These are phyloP conservation scores for Tausonia pullulans DNA, from an alignment of 1,284 basidiomycete genomes.

Conservation along the genomic window DNA sequence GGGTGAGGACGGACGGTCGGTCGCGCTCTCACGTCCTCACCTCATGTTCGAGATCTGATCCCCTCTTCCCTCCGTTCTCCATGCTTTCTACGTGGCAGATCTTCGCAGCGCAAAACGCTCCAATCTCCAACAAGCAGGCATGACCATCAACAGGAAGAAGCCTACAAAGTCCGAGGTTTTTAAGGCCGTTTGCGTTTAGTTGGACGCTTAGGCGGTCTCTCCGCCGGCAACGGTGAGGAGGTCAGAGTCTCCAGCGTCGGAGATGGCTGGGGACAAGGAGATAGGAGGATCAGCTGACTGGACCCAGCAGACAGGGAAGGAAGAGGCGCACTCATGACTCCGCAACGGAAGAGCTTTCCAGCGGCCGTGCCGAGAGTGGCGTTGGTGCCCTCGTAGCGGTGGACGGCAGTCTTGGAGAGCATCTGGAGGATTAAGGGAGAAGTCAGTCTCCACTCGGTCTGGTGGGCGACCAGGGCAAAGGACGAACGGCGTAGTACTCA, in stretches of 20 bases:
- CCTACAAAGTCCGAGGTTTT: no score
- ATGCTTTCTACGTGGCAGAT: background rate
- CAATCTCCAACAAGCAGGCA: background rate
- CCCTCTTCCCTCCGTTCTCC: no score
- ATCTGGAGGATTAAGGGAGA: constrained; percentile 5
- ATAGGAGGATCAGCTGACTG: no score
- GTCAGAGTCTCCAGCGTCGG: constrained; percentile 95
- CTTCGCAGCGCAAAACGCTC: constrained; percentile 20
- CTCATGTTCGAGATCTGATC: no score
- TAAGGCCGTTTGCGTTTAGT: no score
- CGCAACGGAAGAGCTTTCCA: constrained; percentile 98
- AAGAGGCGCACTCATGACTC: constrained; percentile 61
- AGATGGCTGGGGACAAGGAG: constrained; percentile 43
- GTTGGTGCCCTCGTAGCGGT: constrained; percentile 95
- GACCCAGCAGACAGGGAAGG: no score
- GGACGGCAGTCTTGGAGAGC: constrained; percentile 82
- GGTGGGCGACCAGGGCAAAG: background rate
- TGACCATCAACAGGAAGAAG: no score
- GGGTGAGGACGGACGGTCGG: no score
- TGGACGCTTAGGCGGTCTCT: constrained; percentile 14
- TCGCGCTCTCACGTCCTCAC: no score
- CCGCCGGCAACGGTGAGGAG: constrained; percentile 35
- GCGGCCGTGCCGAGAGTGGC: constrained; percentile 97
- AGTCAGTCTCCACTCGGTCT: background rate
- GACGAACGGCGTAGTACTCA: constrained; percentile 80